Conservation (phyloP, 345 rosid genomes). For the Arabidopsis suecica region DNA sequence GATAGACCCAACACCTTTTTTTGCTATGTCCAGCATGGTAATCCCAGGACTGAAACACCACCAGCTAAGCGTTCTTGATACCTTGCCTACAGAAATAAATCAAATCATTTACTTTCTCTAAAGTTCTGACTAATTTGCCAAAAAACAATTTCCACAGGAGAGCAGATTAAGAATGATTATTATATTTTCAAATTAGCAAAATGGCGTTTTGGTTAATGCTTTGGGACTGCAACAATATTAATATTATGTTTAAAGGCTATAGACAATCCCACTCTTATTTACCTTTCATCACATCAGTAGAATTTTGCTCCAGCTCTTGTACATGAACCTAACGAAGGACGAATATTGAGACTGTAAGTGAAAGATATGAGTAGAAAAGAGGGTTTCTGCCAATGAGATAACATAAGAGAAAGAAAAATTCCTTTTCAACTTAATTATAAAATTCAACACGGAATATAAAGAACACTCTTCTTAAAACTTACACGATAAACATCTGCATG, state of each 20-base stretch:
- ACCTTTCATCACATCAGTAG: constrained; percentile 72
- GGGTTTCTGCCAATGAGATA: constrained; percentile 14
- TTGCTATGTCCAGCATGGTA: constrained; percentile 82
- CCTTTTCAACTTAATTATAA: constrained; percentile 9
- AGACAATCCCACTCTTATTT: constrained; percentile 23
- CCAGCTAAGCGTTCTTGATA: constrained; percentile 91
- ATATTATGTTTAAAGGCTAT: constrained; percentile 14
- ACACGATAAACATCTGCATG: constrained; percentile 82
- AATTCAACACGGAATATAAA: neutral
- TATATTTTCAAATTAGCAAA: constrained; percentile 11
- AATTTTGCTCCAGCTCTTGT: constrained; percentile 65
- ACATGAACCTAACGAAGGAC: constrained; percentile 77
- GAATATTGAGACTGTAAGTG: constrained; percentile 18
- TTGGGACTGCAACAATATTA: constrained; percentile 7
- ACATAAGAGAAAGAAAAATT: constrained; percentile 12
- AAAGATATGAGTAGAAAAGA: constrained; percentile 10
- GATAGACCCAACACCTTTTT: constrained; percentile 81
- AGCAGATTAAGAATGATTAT: constrained; percentile 12
- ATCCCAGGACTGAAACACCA: constrained; percentile 99
- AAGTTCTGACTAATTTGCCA: constrained; percentile 12
- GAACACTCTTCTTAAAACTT: constrained; percentile 50
- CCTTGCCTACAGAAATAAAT: constrained; percentile 63
- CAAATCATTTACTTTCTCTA: constrained; percentile 17
- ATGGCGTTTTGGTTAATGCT: constrained; percentile 16
- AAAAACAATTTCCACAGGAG: constrained; percentile 1